Evolutionary conservation across 1,139 yeast genomes (phyloP).

Genomic region (Blastobotrys malaysiensis): DNA sequence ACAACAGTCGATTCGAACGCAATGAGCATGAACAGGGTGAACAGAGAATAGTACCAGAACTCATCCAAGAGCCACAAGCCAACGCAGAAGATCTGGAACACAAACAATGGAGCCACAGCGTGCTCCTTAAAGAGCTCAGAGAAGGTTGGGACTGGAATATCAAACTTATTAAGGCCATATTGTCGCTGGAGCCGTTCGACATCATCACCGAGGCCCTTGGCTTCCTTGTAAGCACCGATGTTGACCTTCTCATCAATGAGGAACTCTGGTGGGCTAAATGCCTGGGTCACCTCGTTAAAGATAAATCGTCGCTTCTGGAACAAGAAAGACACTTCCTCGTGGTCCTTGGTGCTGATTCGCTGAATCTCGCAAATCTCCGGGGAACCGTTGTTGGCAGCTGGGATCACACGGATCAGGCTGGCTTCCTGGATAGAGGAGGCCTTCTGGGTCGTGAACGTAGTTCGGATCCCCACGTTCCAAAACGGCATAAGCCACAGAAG

Average conservation of each 20-base stretch:
- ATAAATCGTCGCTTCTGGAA: slow-evolving; percentile 93
- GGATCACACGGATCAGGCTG: slow-evolving; percentile 64
- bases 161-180: slow-evolving; percentile 84
- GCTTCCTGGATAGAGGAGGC: slow-evolving; percentile 57
- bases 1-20: slow-evolving; percentile 94
- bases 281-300: slow-evolving; percentile 47
- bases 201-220: slow-evolving; percentile 52
- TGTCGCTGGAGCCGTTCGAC: slow-evolving; percentile 50
- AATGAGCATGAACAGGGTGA: slow-evolving; percentile 86
- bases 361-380: slow-evolving; percentile 69
- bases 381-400: slow-evolving; percentile 81
- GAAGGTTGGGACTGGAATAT: slow-evolving; percentile 92
- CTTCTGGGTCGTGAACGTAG: slow-evolving; percentile 60
- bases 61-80: slow-evolving; percentile 97
- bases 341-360: slow-evolving; percentile 54
- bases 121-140: slow-evolving; percentile 90
- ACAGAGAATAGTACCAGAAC: slow-evolving; percentile 91
- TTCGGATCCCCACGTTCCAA: slow-evolving; percentile 76
- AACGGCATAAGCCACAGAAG: slow-evolving; percentile 88
- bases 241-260: slow-evolving; percentile 56
- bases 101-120: slow-evolving; percentile 97
- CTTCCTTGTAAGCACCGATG: slow-evolving; percentile 53
- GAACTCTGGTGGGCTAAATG: slow-evolving; percentile 80
- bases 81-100: slow-evolving; percentile 92
- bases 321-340: slow-evolving; percentile 62